Percentiles rank a stretch among this genome's conserved stretches.
phyloP scores from a whole-genome alignment of 2,329 filamentous ascomycete species.

The Aspergillus aculeatinus region DNA sequence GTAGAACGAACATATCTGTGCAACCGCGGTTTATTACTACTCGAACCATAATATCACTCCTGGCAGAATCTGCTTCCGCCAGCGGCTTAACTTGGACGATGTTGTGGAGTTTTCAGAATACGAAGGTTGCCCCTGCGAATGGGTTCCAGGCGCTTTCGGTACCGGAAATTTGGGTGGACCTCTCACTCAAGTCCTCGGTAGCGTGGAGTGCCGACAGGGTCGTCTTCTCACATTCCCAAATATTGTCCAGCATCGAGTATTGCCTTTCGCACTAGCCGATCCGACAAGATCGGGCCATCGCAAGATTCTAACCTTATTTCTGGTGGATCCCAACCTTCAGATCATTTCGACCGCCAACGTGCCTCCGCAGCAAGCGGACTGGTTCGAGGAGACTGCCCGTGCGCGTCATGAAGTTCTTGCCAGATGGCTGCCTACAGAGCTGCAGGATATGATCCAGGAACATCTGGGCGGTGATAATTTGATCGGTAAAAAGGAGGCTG shows the following conservation, averaged over 20 bases:
- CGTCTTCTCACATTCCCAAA: constrained; percentile 15
- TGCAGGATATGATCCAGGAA: too few relatives aligned
- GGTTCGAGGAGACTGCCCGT: constrained; percentile 29
- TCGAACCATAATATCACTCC: constrained; percentile 62
- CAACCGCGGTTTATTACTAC: constrained; percentile 65
- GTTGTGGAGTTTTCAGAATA: not conserved
- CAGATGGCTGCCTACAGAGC: too few relatives aligned
- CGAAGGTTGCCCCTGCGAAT: not conserved
- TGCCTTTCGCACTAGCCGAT: constrained; percentile 53
- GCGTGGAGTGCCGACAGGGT: constrained; percentile 6
- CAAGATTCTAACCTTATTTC: constrained; percentile 58
- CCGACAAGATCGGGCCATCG: constrained; percentile 54
- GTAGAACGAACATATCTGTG: constrained; percentile 61
- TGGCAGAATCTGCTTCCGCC: constrained; percentile 53
- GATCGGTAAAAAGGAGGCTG: too few relatives aligned
- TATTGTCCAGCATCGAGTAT: constrained; percentile 52
- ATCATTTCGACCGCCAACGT: constrained; percentile 55
- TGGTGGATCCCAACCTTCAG: constrained; percentile 56
- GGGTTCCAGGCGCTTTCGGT: not conserved
- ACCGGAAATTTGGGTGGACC: constrained; percentile 1
- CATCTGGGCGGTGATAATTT: too few relatives aligned
- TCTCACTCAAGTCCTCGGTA: constrained; percentile 13
- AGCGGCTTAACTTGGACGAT: constrained; percentile 21
- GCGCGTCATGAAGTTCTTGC: too few relatives aligned
- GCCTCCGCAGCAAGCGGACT: constrained; percentile 51